Evolutionary conservation across 352 stramenopile genomes (phyloP).

Genomic region (Phytophthora cryptogea): DNA sequence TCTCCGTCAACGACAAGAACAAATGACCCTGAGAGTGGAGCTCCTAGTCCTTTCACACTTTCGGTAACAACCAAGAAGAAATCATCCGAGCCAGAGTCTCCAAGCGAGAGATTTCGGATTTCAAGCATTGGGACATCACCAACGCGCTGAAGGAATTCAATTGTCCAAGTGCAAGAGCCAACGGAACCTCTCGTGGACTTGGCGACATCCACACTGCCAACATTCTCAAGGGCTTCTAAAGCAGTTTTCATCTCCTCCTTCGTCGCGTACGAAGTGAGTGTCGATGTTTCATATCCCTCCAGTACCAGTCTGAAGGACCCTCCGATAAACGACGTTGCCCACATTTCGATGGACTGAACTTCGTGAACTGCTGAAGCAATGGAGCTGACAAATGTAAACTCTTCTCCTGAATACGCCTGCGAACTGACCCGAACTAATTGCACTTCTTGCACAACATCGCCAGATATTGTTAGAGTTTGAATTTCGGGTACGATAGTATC

Average conservation of each 20-base stretch:
- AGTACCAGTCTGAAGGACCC: slow-evolving; percentile 49
- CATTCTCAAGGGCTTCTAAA: slow-evolving; percentile 52
- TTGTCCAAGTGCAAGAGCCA: slow-evolving; percentile 58
- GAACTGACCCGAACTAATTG: slow-evolving; percentile 41
- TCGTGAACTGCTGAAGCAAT: slow-evolving; percentile 40
- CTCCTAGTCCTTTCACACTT: slow-evolving; percentile 43
- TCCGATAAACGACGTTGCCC: slow-evolving; percentile 49
- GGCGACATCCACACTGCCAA: slow-evolving; percentile 38
- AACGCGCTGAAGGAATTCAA: slow-evolving; percentile 59
- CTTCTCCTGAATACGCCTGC: slow-evolving; percentile 47
- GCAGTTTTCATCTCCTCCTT: slow-evolving; percentile 43
- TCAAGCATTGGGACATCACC: slow-evolving; percentile 57
- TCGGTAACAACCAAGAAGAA: slow-evolving; percentile 50
- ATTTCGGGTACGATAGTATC: slow-evolving; percentile 45
- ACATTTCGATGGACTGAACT: slow-evolving; percentile 47
- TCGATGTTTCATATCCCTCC: slow-evolving; percentile 38
- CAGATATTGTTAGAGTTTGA: slow-evolving; percentile 53
- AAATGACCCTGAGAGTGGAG: slow-evolving; percentile 48
- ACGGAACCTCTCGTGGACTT: slow-evolving; percentile 34
- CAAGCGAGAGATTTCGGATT: slow-evolving; percentile 46
- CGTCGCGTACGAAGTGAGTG: slow-evolving; percentile 58
- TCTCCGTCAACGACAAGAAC: slow-evolving; percentile 46
- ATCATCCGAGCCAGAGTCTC: slow-evolving; percentile 53
- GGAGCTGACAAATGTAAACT: slow-evolving; percentile 39
- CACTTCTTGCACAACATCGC: slow-evolving; percentile 40